Evolutionary conservation across 2,329 filamentous ascomycete genomes (phyloP), one percentile per base, ranked within the genome.

Genomic region (Beauveria varroae): DNA sequence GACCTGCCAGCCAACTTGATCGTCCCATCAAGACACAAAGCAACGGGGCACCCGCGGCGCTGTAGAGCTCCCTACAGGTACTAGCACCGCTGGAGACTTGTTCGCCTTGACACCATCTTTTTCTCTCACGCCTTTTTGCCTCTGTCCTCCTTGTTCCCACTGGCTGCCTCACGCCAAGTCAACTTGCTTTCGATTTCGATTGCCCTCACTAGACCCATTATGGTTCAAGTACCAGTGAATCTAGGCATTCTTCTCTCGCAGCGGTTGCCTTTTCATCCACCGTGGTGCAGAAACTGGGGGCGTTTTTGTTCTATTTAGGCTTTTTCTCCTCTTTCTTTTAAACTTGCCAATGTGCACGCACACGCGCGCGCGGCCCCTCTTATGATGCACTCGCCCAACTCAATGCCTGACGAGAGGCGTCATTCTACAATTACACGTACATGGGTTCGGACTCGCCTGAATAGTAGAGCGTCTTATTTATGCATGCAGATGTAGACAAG

Each of bases 231-330:
- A 37, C 34, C 34, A 37, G 34, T 14, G 10, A 37, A 37, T 37
- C 34, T 14, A 14, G n/a, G 20, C 30, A 34, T 16, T 34, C 6
- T 34, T 47, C n/a, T 14, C 16, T 44, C 34, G 47, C 37, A 43
- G 24, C 57, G 24, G 46, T 59, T 44, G 57, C 57, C 57, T 52
- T 59, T 52, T 5, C n/a, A 51, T 20, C 47, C 37, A 43, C 54
- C 3, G 22, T 43, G 56, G 56, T 49, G 57, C 57, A 51, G n/a
- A 22, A 46, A 37, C 41, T 26, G 12, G 37, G 41, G 54, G 41
- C 53, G 53, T 44, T 44, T 41, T 22, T 24, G 5, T 37, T 37
- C 14, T 34, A 18, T 22, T 46, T 56, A 44, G 54, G 16, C 34
- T 37, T 14, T 28, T 20, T 12, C 16, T 30, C 28, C 28, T 30